Evolutionary conservation across 805 yeast genomes (phyloP).

Genomic region (Torulaspora franciscae): DNA sequence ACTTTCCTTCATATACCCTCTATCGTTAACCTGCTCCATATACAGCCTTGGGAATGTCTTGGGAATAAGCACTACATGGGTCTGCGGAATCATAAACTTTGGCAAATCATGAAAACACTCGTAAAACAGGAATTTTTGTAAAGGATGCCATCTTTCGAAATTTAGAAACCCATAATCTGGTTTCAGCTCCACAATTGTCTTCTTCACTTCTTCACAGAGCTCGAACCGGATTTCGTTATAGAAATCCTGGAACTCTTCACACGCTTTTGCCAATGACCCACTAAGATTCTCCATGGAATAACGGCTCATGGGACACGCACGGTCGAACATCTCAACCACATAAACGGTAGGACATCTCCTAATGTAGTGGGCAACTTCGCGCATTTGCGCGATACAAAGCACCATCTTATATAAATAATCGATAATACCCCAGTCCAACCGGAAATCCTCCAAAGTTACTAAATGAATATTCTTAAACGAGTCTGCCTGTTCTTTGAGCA

Average conservation of each 20-base stretch:
- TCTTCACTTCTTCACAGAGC: conserved; percentile 10
- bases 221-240: conserved; percentile 6
- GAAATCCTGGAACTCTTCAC: conserved; percentile 4
- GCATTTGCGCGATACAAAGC: conserved; percentile 18
- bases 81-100: conserved; percentile 15
- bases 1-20: conserved; percentile 14
- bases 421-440: conserved; percentile 9
- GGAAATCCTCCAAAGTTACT: conserved; percentile 15
- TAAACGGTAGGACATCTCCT: conserved; percentile 22
- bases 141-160: conserved; percentile 15
- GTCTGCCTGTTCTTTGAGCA: conserved; percentile 9
- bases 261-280: conserved; percentile 3
- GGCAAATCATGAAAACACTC: conserved; percentile 9
- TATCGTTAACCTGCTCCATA: conserved; percentile 8
- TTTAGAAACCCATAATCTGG: conserved; percentile 10
- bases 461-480: conserved; percentile 9
- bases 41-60: conserved; percentile 16
- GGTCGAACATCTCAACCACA: conserved; percentile 15
- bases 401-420: conserved; percentile 16
- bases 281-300: neutral
- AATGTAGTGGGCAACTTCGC: conserved; percentile 7
- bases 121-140: conserved; percentile 17
- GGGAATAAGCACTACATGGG: conserved; percentile 22
- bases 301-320: conserved; percentile 4
- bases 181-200: conserved; percentile 11